Conservation (phyloP, 768 basidiomycete species). For the Trametes meyenii region DNA sequence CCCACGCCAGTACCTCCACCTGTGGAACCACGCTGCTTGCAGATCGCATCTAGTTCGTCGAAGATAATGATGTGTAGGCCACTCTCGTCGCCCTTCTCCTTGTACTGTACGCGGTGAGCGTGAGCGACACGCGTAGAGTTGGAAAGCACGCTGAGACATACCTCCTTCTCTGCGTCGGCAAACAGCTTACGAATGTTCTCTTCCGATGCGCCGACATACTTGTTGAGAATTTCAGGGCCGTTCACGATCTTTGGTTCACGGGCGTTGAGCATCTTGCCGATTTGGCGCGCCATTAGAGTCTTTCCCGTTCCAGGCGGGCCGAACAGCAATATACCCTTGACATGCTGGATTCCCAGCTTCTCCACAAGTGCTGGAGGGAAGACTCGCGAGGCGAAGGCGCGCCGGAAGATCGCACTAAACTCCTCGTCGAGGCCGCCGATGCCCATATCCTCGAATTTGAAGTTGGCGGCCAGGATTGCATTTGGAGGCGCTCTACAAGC, state of each 20-base stretch:
- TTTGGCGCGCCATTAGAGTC: constrained; percentile 96
- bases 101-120: constrained; percentile 62
- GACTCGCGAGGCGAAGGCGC: constrained; percentile 97
- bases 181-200: constrained; percentile 98
- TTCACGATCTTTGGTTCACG: constrained; percentile 98
- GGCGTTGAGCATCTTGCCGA: constrained; percentile 99
- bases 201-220: constrained; percentile 96
- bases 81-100: constrained; percentile 96
- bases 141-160: constrained; percentile 32
- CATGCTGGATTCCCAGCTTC: constrained; percentile 97
- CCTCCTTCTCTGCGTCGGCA: constrained; percentile 98
- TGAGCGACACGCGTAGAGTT: constrained; percentile 1
- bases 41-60: constrained; percentile 97
- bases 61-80: constrained; percentile 99
- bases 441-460: constrained; percentile 99
- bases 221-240: constrained; percentile 96
- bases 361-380: constrained; percentile 97
- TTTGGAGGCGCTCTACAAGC: constrained; percentile 78
- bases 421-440: constrained; percentile 97
- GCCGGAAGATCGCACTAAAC: constrained; percentile 95
- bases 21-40: constrained; percentile 96
- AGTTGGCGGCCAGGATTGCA: constrained; percentile 95
- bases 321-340: constrained; percentile 96
- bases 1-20: constrained; percentile 94
- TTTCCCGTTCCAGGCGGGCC: constrained; percentile 99